Evolutionary conservation across 805 yeast genomes (phyloP).

Genomic region (Tetrapisispora pingtungensis): DNA sequence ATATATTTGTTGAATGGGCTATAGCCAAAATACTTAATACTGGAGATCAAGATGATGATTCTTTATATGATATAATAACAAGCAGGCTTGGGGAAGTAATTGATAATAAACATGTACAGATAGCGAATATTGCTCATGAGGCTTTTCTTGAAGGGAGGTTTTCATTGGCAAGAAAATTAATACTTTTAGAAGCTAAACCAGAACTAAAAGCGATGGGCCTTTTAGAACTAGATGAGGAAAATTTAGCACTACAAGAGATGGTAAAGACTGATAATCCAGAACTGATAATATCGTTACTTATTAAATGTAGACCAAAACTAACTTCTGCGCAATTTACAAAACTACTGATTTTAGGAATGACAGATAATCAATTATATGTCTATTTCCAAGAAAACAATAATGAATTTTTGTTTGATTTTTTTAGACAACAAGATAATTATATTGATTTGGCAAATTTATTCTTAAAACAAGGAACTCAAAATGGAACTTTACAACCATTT

Average conservation of each 20-base stretch:
- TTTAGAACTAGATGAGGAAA: slow-evolving; percentile 61
- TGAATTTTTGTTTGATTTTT: slow-evolving; percentile 41
- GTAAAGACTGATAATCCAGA: slow-evolving; percentile 53
- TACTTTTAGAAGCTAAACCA: slow-evolving; percentile 52
- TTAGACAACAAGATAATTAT: slow-evolving; percentile 53
- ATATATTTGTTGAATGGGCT: slow-evolving; percentile 73
- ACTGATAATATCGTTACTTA: slow-evolving; percentile 37
- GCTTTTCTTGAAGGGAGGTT: slow-evolving; percentile 58
- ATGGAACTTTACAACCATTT: slow-evolving; percentile 28
- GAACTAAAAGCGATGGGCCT: slow-evolving; percentile 52
- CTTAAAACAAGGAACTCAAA: slow-evolving; percentile 23
- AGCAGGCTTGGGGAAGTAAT: slow-evolving; percentile 6
- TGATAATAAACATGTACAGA: slow-evolving; percentile 31
- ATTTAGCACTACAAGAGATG: slow-evolving; percentile 57
- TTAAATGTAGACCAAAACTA: slow-evolving; percentile 42
- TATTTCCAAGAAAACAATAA: slow-evolving; percentile 29
- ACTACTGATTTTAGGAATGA: slow-evolving; percentile 39
- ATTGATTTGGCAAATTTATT: slow-evolving; percentile 37
- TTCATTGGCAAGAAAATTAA: slow-evolving; percentile 54
- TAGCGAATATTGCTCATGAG: slow-evolving; percentile 17
- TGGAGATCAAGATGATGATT: slow-evolving; percentile 45
- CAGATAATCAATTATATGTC: slow-evolving; percentile 23
- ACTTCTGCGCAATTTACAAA: slow-evolving; percentile 62
- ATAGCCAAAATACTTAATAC: slow-evolving; percentile 53
- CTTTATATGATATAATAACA: slow-evolving; percentile 41